Base-by-base conservation (phyloP, 257 asterid genomes). In the Anisodus tanguticus region DNA sequence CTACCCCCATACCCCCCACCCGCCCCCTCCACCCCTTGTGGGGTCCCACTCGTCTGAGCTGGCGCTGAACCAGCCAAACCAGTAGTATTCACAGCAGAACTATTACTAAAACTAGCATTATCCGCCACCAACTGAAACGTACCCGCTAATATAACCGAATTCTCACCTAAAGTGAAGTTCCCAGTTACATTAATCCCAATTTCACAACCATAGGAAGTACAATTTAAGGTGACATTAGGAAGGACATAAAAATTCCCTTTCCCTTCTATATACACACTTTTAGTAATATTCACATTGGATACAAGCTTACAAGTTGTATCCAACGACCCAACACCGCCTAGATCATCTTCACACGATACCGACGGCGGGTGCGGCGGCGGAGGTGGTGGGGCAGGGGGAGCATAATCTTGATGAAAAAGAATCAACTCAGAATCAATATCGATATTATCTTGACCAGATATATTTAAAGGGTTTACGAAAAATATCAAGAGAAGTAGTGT, bases 1-100 rank as follows among this genome's bases (percentile, higher is more conserved):
- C 99, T 90, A 3, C 98, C 99, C 17, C 99, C 99, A 87, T 95
- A 94, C 10, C 99, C 99, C 69, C 99, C 99, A 16, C 99, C 99
- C 0, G 97, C 97, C 80, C 98, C 99, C 76, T 97, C 98, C 84
- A 90, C 82, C 55, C 97, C 97, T 85, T 91, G 97, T 0, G 99
- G 99, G 6, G 98, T 93, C 85, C 99, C 98, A 85, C 95, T 97
- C 10, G 99, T 95, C 95, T 93, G 97, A 1, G 93, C 26, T 2
- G 99, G 99, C 0, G 99, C 90, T 53, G 92, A 84, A 77, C 98
- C 98, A 0, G 98, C 99, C 82, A 93, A 88, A 41, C 92, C 98
- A 12, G 98, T 92, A 17, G 97, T 95, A 83, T 95, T 93, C 71
- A 95, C 96, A 83, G 88, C 83, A 80, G 98, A 93, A 26, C 93